Evolutionary conservation across 2,329 filamentous ascomycete genomes (phyloP).

Genomic region (Diaporthe caulivora): DNA sequence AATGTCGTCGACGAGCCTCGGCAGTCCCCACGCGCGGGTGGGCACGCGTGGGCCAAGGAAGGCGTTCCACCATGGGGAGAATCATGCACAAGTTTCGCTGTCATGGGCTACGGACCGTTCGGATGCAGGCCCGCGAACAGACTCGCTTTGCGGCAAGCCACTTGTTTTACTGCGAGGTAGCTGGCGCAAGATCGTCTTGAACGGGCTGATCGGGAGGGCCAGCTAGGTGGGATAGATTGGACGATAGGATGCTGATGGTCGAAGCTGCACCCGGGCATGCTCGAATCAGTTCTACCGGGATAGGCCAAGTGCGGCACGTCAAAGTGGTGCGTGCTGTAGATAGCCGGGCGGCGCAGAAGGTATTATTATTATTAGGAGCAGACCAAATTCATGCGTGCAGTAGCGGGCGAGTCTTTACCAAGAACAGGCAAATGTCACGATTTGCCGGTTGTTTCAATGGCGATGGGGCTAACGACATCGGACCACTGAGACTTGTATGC

Average conservation of each 20-base stretch:
- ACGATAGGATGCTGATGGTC: background rate
- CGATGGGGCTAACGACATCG: background rate
- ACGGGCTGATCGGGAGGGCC: conserved; percentile 13
- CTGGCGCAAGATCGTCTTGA: conserved; percentile 20
- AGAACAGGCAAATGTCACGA: conserved; percentile 7
- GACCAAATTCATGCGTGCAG: conserved; percentile 21
- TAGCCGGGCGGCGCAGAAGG: background rate
- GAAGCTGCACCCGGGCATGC: background rate
- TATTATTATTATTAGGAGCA: conserved; percentile 9
- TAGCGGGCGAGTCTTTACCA: conserved; percentile 6
- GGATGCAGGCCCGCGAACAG: conserved; percentile 14
- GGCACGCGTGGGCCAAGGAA: conserved; percentile 6
- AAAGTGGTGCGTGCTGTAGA: background rate
- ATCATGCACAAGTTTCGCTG: background rate
- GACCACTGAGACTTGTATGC: background rate
- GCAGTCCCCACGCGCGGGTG: background rate
- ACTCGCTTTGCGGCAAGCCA: conserved; percentile 29
- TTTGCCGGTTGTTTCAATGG: conserved; percentile 16
- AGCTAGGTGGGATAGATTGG: conserved; percentile 5
- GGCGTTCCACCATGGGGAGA: background rate
- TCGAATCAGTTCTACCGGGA: background rate
- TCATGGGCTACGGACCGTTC: background rate
- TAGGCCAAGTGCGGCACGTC: background rate
- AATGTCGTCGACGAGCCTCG: conserved; percentile 12
- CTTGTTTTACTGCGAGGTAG: conserved; percentile 29